Base-by-base conservation (phyloP, 495 filamentous ascomycete species). In the Hyaloscypha bicolor region DNA sequence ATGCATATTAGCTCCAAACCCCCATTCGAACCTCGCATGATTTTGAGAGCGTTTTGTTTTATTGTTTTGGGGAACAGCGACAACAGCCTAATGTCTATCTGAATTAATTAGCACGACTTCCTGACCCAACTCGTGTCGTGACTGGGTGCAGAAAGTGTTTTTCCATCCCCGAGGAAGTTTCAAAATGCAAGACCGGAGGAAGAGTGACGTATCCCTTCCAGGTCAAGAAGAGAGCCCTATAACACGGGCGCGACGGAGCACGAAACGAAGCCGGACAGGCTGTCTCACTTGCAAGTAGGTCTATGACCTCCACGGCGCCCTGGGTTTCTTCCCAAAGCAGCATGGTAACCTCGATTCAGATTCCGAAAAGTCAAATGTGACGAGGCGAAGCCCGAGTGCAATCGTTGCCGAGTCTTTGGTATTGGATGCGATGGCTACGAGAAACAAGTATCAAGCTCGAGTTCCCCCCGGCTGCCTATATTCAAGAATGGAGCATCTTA, bases 291-390 rank as follows among this genome's bases (percentile, higher is more conserved):
- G 61, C 61, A 63, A 63, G 61, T 63, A 32, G 3, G 61, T 25
- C 42, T 14, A 37, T 8, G 35, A 37, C 19, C n/a, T 52, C n/a
- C 31, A 29, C 32, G 5, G 2, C 11, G 1, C 16, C n/a, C 16
- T 53, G 16, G 4, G 16, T 48, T 48, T 4, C 42, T 30, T 14
- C 39, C 42, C 11, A 31, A 22, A 16, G 6, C 16, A 53, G 2
- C 2, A 29, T 63, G 14, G 19, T 39, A 45, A 25, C 39, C 11
- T 11, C 2, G 48, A n/a, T 33, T 31, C 9, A 59, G 61, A 53
- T 31, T 53, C 22, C 29, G 61, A 53, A 63, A 63, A 63, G 61
- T 63, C 6, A 63, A 63, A 63, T 63, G 61, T 33, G 61, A 63
- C 30, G 61, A 63, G 61, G 19, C 39, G 9, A 63, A 55, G n/a